Evolutionary conservation across 2,329 filamentous ascomycete genomes (phyloP).

Genomic region (Lachnellula subtilissima): DNA sequence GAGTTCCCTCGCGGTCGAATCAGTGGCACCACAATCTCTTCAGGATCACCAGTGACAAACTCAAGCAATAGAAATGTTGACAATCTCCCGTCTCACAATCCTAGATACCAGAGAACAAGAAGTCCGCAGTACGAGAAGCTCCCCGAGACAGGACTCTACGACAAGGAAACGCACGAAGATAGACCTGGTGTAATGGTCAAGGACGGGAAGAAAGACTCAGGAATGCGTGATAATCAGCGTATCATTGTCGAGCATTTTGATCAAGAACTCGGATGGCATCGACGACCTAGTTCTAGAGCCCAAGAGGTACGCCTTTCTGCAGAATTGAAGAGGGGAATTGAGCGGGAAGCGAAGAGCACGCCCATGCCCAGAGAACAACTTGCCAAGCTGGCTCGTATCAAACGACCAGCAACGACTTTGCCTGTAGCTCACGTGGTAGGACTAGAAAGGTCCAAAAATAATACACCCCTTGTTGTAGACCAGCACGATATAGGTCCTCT

Average conservation of each 20-base stretch:
- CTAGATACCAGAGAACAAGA: not conserved
- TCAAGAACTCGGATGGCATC: slow-evolving; percentile 12
- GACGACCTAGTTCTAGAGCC: not conserved
- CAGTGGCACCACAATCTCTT: not conserved
- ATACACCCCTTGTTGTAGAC: not conserved
- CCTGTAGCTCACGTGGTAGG: slow-evolving; percentile 6
- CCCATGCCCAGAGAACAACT: slow-evolving; percentile 19
- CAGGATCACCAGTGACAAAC: not conserved
- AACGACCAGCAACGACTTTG: slow-evolving; percentile 21
- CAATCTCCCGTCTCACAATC: not conserved
- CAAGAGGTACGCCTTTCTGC: not conserved
- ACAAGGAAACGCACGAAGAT: not conserved
- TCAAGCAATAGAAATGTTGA: not conserved
- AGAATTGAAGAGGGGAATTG: not conserved
- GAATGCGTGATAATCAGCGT: not conserved
- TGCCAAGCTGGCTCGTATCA: slow-evolving; percentile 22
- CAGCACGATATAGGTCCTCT: not conserved
- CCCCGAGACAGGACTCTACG: not conserved
- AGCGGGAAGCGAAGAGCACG: not conserved
- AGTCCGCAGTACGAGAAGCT: not conserved
- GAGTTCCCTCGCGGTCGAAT: not conserved
- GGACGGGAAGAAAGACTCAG: not conserved
- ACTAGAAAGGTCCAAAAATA: not conserved
- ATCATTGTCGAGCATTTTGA: slow-evolving; percentile 16
- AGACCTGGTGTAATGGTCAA: not conserved